phyloP scores from a whole-genome alignment of 2,329 filamentous ascomycete genomes.

The Metarhizium guizhouense region DNA sequence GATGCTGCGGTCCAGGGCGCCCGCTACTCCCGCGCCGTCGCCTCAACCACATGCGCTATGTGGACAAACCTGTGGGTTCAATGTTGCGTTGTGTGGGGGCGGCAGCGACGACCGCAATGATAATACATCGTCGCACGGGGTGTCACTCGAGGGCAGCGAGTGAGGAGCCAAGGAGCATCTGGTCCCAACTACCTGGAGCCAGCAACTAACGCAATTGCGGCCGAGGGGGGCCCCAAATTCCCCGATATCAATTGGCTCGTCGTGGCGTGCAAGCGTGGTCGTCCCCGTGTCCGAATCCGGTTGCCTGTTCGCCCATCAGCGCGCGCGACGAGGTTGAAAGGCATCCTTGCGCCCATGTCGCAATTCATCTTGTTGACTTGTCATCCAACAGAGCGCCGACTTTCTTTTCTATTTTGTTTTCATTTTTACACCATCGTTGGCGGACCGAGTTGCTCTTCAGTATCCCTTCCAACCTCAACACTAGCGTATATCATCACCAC shows the following conservation, averaged over 20 bases:
- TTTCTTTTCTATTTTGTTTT: neutral
- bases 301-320: neutral
- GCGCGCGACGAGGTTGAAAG: neutral
- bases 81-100: neutral
- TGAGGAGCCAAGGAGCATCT: neutral
- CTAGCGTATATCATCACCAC: neutral
- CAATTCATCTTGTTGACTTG: neutral
- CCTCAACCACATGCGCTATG: neutral
- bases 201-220: neutral
- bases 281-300: neutral
- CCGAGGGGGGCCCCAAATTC: neutral
- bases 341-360: neutral
- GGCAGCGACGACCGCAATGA: neutral
- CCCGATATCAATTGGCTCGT: neutral
- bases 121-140: too few species aligned
- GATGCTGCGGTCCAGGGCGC: neutral
- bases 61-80: neutral
- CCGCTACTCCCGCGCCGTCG: neutral
- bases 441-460: neutral
- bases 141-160: too few species aligned
- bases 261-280: neutral
- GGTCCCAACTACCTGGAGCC: neutral
- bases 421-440: neutral
- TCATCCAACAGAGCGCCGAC: neutral
- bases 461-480: neutral